Conservation (phyloP, 2,329 filamentous ascomycete genomes). For the Aspergillus nomiae region DNA sequence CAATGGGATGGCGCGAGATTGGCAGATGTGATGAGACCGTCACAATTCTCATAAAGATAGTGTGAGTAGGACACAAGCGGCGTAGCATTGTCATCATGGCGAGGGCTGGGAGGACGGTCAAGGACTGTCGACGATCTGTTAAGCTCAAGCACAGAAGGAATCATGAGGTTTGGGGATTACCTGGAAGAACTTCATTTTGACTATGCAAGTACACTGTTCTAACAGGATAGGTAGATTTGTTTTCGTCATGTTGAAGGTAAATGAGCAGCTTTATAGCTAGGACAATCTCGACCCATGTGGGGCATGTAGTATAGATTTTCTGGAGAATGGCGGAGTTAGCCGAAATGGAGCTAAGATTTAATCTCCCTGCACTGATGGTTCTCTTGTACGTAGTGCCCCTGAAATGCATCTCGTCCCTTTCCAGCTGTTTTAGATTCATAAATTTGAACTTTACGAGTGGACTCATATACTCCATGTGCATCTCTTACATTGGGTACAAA, state of each 20-base stretch:
- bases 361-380: not conserved
- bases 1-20: slow-evolving; percentile 15
- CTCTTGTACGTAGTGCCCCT: not conserved
- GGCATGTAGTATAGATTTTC: not conserved
- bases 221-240: not conserved
- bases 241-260: not conserved
- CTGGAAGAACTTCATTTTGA: not conserved
- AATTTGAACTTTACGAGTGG: no score
- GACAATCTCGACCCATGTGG: not conserved
- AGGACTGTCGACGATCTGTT: not conserved
- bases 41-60: slow-evolving; percentile 1
- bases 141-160: not conserved
- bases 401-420: no score
- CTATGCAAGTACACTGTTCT: not conserved
- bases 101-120: not conserved
- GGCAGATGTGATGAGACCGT: slow-evolving; percentile 3
- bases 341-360: not conserved
- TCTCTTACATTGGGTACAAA: no score
- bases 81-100: not conserved
- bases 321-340: no score
- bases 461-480: no score
- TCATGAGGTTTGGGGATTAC: not conserved
- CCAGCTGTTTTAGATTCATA: no score
- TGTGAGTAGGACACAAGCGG: not conserved
- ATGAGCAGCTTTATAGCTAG: not conserved